Percentiles rank a stretch among this genome's conserved stretches.
These are phyloP conservation scores for Monilinia vaccinii-corymbosi DNA, from an alignment of 2,329 filamentous ascomycete genomes.

Conservation along the genomic window DNA sequence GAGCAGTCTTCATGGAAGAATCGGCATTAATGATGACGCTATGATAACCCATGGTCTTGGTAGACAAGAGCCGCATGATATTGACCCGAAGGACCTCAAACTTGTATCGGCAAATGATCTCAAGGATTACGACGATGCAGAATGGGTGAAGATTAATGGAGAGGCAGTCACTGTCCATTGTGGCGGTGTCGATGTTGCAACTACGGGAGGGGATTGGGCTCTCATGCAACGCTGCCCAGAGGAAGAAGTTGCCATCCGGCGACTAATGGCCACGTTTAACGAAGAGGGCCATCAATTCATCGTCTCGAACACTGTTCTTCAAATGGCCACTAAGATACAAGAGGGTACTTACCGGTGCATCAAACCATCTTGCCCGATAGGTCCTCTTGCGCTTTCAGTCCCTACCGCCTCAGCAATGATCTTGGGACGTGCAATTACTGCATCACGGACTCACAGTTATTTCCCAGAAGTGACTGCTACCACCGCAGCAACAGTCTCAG, in stretches of 20 bases:
- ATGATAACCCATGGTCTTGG: neutral
- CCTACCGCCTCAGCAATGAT: neutral
- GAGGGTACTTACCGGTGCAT: neutral
- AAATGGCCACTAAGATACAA: neutral
- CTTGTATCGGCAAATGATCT: neutral
- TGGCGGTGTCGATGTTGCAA: neutral
- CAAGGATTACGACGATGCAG: neutral
- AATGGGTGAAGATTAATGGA: constrained; percentile 2
- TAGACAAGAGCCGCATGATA: neutral
- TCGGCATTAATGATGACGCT: constrained; percentile 6
- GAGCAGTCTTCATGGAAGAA: constrained; percentile 6
- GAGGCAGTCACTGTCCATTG: constrained; percentile 3
- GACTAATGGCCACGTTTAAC: neutral
- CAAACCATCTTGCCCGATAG: neutral
- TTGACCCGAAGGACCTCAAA: constrained; percentile 8
- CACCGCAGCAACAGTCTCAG: no score
- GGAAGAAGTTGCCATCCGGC: constrained; percentile 6
- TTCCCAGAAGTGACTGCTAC: neutral
- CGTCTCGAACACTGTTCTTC: neutral
- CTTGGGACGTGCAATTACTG: neutral
- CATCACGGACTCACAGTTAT: neutral
- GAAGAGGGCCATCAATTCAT: constrained; percentile 1
- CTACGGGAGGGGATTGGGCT: constrained; percentile 4
- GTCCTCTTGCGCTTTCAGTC: neutral
- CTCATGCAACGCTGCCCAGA: constrained; percentile 5